Evolutionary conservation across 225 moss, liverwort and hornwort species (phyloP).

Genomic region (Climacium dendroides): DNA sequence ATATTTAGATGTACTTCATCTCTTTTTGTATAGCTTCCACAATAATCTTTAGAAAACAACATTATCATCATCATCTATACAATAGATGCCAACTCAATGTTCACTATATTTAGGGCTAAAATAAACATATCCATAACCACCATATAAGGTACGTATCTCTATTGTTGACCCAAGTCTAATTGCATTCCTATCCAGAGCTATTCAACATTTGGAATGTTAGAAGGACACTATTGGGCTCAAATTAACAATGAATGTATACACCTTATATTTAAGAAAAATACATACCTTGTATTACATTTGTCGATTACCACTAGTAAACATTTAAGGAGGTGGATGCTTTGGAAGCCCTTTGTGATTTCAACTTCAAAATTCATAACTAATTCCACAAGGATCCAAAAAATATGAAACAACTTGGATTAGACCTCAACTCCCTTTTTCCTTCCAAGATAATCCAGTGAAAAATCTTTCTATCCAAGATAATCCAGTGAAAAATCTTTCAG

Average conservation of each 20-base stretch:
- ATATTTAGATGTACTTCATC: not conserved
- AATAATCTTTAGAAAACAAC: not conserved
- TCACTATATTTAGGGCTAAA: not conserved
- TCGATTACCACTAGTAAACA: not conserved
- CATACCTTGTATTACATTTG: too few species aligned
- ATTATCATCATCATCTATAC: not conserved
- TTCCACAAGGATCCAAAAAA: not conserved
- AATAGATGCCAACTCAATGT: not conserved
- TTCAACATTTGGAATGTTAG: too few species aligned
- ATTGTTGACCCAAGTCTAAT: fast-evolving
- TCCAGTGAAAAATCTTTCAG: too few species aligned
- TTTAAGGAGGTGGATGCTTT: not conserved
- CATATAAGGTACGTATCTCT: not conserved
- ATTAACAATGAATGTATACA: not conserved
- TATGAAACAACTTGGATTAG: not conserved
- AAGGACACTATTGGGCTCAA: fast-evolving
- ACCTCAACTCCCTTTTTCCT: not conserved
- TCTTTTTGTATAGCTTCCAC: not conserved
- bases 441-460: not conserved
- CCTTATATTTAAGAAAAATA: too few species aligned
- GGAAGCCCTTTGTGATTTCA: too few species aligned
- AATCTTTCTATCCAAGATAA: not conserved
- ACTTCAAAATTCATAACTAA: not conserved
- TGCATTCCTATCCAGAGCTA: fast-evolving
- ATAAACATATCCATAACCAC: not conserved